Evolutionary conservation across 2,329 filamentous ascomycete genomes (phyloP), one percentile per base, ranked within the genome.

Genomic region (Neospermospora avenae): DNA sequence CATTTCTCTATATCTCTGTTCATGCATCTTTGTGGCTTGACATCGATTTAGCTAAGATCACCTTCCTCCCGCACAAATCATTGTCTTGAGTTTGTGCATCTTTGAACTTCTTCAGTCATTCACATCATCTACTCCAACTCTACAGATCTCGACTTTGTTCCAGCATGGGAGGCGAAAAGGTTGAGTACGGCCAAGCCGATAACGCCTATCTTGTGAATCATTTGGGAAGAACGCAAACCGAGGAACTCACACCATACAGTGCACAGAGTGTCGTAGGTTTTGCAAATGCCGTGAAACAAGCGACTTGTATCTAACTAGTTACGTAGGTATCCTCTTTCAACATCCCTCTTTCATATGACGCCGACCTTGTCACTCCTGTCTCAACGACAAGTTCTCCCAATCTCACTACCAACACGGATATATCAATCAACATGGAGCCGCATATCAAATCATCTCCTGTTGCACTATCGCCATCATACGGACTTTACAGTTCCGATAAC

Each of bases 301-400:
- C 25, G 45, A 45, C 18, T 22, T 35, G 7, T 48, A 44, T 63
- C 62, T 67, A 57, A 65, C 52, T 28, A 51, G n/a, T 18, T 25
- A 28, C 55, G 25, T 56, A 71, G 69, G 69, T 69, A 35, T 70
- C 70, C 3, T 71, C 69, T 3, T 71, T 71, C 55, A 70, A 71
- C 48, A 51, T 70, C 39, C 69, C 69, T 16, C 61, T 62, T 2
- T 49, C 61, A 1, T 72, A 67, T 63, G 69, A 69, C 46, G 64
- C 64, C 5, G 61, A 64, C 44, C 62, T 71, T 11, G 61, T 66
- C 13, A 71, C 70, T 10, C 70, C 70, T 4, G 58, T 71, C 13
- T 65, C 69, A 6, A 62, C 67, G 58, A 62, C 67, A 6, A 64
- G 56, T 35, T 66, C 68, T 46, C 62, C 67, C 25, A 41, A 56